phyloP scores from a whole-genome alignment of 108 stramenopile genomes.

The Discostella stelligeroides region DNA sequence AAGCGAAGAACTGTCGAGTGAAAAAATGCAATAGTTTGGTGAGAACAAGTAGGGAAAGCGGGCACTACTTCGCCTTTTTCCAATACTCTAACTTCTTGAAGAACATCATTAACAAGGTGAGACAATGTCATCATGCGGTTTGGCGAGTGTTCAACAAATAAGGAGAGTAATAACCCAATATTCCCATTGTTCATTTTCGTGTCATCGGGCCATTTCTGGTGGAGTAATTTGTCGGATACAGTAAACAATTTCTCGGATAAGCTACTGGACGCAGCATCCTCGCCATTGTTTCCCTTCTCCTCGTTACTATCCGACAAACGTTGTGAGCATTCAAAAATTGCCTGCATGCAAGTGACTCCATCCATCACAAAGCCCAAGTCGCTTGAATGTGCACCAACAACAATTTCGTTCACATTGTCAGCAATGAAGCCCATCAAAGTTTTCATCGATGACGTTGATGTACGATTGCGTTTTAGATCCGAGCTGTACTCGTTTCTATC shows the following conservation, averaged over 20 bases:
- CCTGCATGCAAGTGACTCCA: conserved; percentile 43
- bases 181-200: conserved; percentile 52
- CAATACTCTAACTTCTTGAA: conserved; percentile 42
- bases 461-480: neutral
- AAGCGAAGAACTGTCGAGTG: conserved; percentile 30
- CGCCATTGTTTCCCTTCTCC: neutral
- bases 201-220: conserved; percentile 42
- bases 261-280: neutral
- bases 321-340: conserved; percentile 37
- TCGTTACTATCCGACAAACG: conserved; percentile 19
- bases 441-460: conserved; percentile 9
- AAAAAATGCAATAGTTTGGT: conserved; percentile 36
- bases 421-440: conserved; percentile 20
- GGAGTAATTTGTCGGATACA: conserved; percentile 34
- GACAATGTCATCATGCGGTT: conserved; percentile 34
- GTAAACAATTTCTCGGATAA: conserved; percentile 37
- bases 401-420: conserved; percentile 40
- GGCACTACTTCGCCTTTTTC: conserved; percentile 52
- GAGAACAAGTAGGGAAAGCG: conserved; percentile 46
- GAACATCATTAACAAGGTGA: conserved; percentile 43
- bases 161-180: conserved; percentile 49
- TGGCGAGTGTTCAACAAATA: conserved; percentile 43
- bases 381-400: conserved; percentile 33
- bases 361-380: conserved; percentile 58
- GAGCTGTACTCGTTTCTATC: conserved; percentile 18